Base-by-base conservation (phyloP, 495 filamentous ascomycete genomes). In the Elaphomyces granulatus region DNA sequence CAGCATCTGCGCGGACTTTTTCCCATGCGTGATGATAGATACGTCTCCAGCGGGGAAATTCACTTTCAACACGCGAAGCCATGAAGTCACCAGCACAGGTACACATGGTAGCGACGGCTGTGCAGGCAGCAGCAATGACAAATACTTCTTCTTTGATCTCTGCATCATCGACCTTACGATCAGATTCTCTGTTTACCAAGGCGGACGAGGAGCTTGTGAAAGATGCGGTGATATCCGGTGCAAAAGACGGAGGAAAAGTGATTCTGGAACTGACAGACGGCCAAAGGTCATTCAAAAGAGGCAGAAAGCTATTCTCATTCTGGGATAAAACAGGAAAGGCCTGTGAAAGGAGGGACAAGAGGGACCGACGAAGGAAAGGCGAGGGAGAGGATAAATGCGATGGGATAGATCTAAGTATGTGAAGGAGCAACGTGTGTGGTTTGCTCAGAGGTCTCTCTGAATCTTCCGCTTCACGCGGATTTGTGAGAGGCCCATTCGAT, bases 211-310 rank as follows among this genome's bases (percentile, higher is more conserved):
- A 32, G 31, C 20, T 32, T 18, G 31, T 37, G 15, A 53, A 14
- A 6, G 58, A 81, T 7, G 56, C 56, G 4, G 55, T 56, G 4
- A 54, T 41, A 16, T 45, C 36, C 28, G 17, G 28, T 20, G 32
- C 35, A 14, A 51, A 14, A 3, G 56, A 80, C 1, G 59, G 48
- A 3, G 64, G 63, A 20, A 64, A 59, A 12, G 44, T 52, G 23
- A 95, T 67, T 23, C 83, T 70, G 3, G 71, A 58, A 0, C 82
- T 58, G 8, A 93, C 62, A 3, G 83, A 74, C 0, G 87, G 84
- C 85, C 87, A 98, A 17, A 95, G 59, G 3, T 82, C 81, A 53
- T 94, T 85, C 34, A 95, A 77, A 2, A 95, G 66, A 0, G 90
- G 90, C 1, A 98, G 66, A 52, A 93, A 94, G 9, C 73, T 74